Evolutionary conservation across 2,329 filamentous ascomycete genomes (phyloP), one percentile per base, ranked within the genome.

Genomic region (Akanthomyces dipterigenus): DNA sequence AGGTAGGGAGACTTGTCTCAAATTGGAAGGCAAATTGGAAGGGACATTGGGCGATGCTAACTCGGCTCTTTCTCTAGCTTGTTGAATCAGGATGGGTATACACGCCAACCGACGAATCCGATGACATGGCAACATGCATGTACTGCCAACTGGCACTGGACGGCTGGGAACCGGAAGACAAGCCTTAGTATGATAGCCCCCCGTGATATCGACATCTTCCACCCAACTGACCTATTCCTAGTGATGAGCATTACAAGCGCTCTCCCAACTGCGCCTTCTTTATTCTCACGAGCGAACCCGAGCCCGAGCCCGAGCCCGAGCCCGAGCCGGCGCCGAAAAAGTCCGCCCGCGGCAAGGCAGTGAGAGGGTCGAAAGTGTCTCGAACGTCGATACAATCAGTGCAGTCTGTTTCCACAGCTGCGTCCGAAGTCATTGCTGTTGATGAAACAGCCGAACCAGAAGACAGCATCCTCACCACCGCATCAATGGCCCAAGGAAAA

Each of bases 11-110:
- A 14, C 11, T 11, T 11, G 24, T 26, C 12, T 1, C 9, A 50
- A 20, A 36, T 26, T n/a, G n/a, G n/a, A n/a, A n/a, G n/a, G n/a
- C n/a, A n/a, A n/a, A n/a, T n/a, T n/a, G 42, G 53, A 58, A 50
- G 31, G 58, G 9, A 16, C 36, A 18, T 1, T 22, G n/a, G 16
- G 12, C 22, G 40, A 55, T 45, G 12, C 64, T 68, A 45, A 66
- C 60, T 18, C 54, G 31, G 34, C 55, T 46, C 38, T 16, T 24
- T 42, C 24, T n/a, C 8, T 68, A 95, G 87, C 87, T 98, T 78
- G 91, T 91, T 38, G 90, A 93, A 66, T 90, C 91, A 31, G 95
- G 95, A 12, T 99, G 93, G 93, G 92, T 89, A 71, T 97, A 93
- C 75, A 96, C 92, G 26, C 93, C 95, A 0, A 90, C 86, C 6